These are phyloP conservation scores for Trichophyton simii DNA, from an alignment of 2,329 filamentous ascomycete species.

Conservation along the genomic window DNA sequence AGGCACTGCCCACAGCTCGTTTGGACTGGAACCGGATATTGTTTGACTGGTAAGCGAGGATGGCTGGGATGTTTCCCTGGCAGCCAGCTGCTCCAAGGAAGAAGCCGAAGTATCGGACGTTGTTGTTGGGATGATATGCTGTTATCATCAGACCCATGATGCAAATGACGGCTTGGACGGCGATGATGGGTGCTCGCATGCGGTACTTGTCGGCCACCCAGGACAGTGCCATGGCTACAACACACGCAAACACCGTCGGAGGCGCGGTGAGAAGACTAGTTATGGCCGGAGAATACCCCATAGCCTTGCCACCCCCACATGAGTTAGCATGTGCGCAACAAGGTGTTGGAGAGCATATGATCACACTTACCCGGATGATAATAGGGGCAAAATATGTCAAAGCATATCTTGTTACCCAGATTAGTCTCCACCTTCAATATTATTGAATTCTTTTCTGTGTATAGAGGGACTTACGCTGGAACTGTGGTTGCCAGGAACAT, in stretches of 20 bases:
- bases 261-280: slow-evolving; percentile 21
- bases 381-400: slow-evolving; percentile 9
- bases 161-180: slow-evolving; percentile 17
- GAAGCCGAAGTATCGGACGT: slow-evolving; percentile 19
- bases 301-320: slow-evolving; percentile 14
- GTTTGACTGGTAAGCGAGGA: slow-evolving; percentile 24
- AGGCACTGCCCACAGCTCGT: slow-evolving; percentile 60
- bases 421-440: background rate
- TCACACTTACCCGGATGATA: slow-evolving; percentile 13
- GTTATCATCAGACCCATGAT: slow-evolving; percentile 20
- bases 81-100: slow-evolving; percentile 21
- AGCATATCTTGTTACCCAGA: slow-evolving; percentile 4
- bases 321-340: background rate
- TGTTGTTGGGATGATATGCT: slow-evolving; percentile 16
- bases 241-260: slow-evolving; percentile 18
- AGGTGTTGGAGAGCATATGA: background rate
- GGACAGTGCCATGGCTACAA: slow-evolving; percentile 16
- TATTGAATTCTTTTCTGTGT: background rate
- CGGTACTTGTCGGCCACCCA: slow-evolving; percentile 21
- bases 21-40: slow-evolving; percentile 57
- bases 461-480: slow-evolving; percentile 5
- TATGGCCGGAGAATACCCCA: slow-evolving; percentile 20
- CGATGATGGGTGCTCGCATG: slow-evolving; percentile 18
- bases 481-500: slow-evolving; percentile 10
- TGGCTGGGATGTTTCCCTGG: slow-evolving; percentile 21